A percentile compares a stretch with the other conserved stretches of the same genome.
phyloP scores from a whole-genome alignment of 2,329 filamentous ascomycete species.

The Fusarium sp. region DNA sequence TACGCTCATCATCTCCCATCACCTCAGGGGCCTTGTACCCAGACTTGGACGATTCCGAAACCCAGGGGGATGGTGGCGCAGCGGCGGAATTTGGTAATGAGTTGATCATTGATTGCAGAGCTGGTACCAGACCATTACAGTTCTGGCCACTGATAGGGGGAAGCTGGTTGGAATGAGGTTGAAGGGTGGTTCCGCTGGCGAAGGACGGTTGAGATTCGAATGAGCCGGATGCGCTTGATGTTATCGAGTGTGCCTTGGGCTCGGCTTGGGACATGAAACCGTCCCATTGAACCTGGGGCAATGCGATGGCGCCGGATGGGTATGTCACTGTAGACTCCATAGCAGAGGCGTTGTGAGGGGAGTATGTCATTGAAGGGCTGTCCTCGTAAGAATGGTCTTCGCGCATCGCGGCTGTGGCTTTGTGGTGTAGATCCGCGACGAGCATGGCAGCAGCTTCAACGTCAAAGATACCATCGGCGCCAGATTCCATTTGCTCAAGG shows the following conservation, averaged over 20 bases:
- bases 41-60: slow-evolving; percentile 76
- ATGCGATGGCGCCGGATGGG: slow-evolving; percentile 81
- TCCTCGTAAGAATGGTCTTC: slow-evolving; percentile 70
- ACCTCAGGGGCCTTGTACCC: slow-evolving; percentile 84
- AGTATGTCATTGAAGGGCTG: slow-evolving; percentile 76
- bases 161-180: slow-evolving; percentile 73
- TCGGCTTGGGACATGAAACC: slow-evolving; percentile 84
- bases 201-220: slow-evolving; percentile 79
- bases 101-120: slow-evolving; percentile 80
- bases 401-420: slow-evolving; percentile 82
- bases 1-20: slow-evolving; percentile 86
- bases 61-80: slow-evolving; percentile 80
- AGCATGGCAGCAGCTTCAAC: slow-evolving; percentile 98
- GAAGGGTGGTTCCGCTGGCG: slow-evolving; percentile 69
- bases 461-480: slow-evolving; percentile 91
- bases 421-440: slow-evolving; percentile 98
- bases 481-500: slow-evolving; percentile 92
- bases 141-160: slow-evolving; percentile 77
- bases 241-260: slow-evolving; percentile 81
- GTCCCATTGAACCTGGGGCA: slow-evolving; percentile 94
- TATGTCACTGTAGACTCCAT: slow-evolving; percentile 86
- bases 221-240: slow-evolving; percentile 74
- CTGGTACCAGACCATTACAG: slow-evolving; percentile 72
- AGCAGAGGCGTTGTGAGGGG: slow-evolving; percentile 78
- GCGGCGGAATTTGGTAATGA: slow-evolving; percentile 78